Evolutionary conservation across 2,329 filamentous ascomycete species (phyloP), one percentile per base, ranked within the genome.

Genomic region (Colletotrichum tofieldiae): DNA sequence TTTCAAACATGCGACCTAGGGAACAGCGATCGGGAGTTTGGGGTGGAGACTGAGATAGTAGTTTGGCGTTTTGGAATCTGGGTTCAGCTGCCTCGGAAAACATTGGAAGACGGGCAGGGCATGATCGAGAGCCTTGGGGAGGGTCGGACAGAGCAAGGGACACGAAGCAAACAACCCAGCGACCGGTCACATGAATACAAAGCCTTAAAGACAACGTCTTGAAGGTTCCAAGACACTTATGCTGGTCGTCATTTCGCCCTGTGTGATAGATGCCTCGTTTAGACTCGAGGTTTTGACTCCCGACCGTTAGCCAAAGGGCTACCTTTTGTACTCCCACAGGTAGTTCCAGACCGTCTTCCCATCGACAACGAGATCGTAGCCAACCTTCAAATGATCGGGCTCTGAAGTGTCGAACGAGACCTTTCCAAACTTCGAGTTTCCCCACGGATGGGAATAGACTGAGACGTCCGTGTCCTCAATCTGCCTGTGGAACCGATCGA

Each of bases 401-500:
- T 49, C 35, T 14, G 65, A 26, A 16, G 70, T 72, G 23, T 70
- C 70, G 35, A 72, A 60, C 6, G 39, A 47, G 2, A 69, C 54
- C 2, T 62, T 55, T 16, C 65, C 70, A 6, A 60, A 64, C 59
- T 70, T 72, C n/a, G 70, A 72, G 14, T 62, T 69, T 5, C 65
- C 59, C 65, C 70, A 61, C 12, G 70, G 65, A 35, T 69, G 70
- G 18, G 59, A 72, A 35, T 65, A 67, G 12, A 72, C 70, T 12
- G 65, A 69, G 2, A 72, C 39, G 32, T 61, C 70, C 20, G 65
- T 72, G 20, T 72, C 59, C 65, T 91, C 88, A 1, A 86, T 84
- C 78, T 92, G 90, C 65, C 83, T 82, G 78, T 93, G 93, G 5
- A 90, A 92, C 16, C 90, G 68, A 26, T 67, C 82, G 41, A 91